A percentile compares a stretch with the other conserved stretches of the same genome.
These are phyloP conservation scores for Diplodia scrobiculata DNA, from an alignment of 2,329 filamentous ascomycete genomes.

Conservation along the genomic window DNA sequence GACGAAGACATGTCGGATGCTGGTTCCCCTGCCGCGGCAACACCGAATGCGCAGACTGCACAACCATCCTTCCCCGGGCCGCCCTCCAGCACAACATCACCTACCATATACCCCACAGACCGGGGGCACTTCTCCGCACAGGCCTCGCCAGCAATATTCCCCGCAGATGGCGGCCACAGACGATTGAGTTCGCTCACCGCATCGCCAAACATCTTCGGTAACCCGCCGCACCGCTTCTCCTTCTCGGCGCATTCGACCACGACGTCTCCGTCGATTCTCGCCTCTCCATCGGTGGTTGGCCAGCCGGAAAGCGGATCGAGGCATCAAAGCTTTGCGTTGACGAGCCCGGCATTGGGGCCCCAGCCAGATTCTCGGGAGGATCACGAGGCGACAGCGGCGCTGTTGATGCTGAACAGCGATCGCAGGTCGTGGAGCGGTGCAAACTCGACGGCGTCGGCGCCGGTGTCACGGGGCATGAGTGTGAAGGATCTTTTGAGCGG, in stretches of 20 bases:
- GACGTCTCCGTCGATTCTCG: conserved; percentile 42
- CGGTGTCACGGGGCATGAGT: conserved; percentile 44
- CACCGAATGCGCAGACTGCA: conserved; percentile 10
- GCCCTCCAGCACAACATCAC: conserved; percentile 39
- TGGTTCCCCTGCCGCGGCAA: conserved; percentile 37
- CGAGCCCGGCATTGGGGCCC: conserved; percentile 43
- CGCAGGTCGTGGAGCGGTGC: conserved; percentile 55
- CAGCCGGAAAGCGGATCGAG: conserved; percentile 29
- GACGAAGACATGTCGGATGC: conserved; percentile 47
- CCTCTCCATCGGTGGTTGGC: conserved; percentile 35
- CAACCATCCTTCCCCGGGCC: conserved; percentile 5
- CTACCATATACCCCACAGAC: conserved; percentile 44
- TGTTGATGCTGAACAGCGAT: conserved; percentile 85
- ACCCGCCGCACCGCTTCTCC: conserved; percentile 31
- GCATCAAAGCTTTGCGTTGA: conserved; percentile 34
- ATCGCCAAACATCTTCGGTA: conserved; percentile 44
- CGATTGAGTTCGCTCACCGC: conserved; percentile 8
- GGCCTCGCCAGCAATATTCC: conserved; percentile 42
- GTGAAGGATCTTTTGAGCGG: conserved; percentile 51
- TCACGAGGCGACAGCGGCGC: conserved; percentile 79
- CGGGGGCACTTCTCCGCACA: conserved; percentile 45
- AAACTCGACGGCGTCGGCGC: conserved; percentile 32
- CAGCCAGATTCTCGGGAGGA: conserved; percentile 46
- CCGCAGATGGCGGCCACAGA: conserved; percentile 48
- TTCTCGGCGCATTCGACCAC: conserved; percentile 45